Base-by-base conservation (phyloP, 371 early-diverging fungal species). In the Saksenaea vasiformis region DNA sequence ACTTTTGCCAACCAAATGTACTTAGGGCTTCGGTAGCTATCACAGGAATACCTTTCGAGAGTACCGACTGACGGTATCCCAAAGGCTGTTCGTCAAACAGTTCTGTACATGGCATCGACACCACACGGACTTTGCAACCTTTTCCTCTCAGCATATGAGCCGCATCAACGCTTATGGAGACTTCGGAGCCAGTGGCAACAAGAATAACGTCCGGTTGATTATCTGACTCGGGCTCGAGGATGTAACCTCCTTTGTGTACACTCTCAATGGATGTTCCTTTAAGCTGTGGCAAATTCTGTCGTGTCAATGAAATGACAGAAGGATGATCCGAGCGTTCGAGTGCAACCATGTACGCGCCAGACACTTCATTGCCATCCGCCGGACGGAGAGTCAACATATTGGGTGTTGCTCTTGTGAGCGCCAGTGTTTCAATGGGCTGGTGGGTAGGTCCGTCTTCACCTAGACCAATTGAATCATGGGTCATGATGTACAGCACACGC, bases 371-470 rank as follows among this genome's bases (percentile, higher is more conserved):
- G 55, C 98, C 98, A 77, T 99, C 98, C 56, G 96, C 96, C 43
- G 99, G 99, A 68, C 99, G 90, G 74, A 97, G 78, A 60, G 87
- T 86, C 38, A 90, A 74, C 69, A 93, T 80, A 85, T 96, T 95
- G 60, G 99, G 99, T 28, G 95, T 91, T 13, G 99, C 99, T 59
- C 99, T 92, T 27, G 97, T 82, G 71, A 90, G 81, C 41, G 98
- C 89, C 69, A 99, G 73, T n/a, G 96, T 96, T 80, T 99, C 99
- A 57, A 99, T 92, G 7, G 99, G 99, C 79, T 99, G 99, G 83
- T 99, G 99, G 47, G 99, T 99, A 31, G 99, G 99, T 5, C 99
- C 99, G 78, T 99, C 99, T 80, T 99, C 99, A 73, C 93, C 93
- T 34, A 98, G 86, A 69, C 98, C 98, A 68, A 99, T 97, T 27